Evolutionary conservation across 176 grass and related monocot species (phyloP).

Genomic region (Aegilops speltoides): DNA sequence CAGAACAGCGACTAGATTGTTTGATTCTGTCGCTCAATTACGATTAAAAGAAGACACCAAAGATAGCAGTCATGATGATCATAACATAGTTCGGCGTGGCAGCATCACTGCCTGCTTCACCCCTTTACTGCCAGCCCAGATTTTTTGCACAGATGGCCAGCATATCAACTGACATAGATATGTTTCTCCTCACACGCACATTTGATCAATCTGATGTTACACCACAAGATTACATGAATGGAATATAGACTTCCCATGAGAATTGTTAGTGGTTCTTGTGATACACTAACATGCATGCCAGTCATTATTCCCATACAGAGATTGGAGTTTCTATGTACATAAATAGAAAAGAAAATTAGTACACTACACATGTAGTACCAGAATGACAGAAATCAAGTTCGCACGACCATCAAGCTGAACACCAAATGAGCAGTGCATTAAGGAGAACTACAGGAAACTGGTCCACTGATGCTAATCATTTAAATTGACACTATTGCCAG

Average conservation of each 20-base stretch:
- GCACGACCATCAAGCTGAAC: not conserved
- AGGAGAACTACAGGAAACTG: not conserved
- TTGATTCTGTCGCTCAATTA: not conserved
- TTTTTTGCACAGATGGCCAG: slow-evolving; percentile 21
- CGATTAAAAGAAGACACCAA: slow-evolving; percentile 28
- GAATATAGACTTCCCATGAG: not conserved
- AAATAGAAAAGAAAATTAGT: not conserved
- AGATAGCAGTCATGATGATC: not conserved
- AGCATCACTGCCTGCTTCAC: not conserved
- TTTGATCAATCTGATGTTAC: not conserved
- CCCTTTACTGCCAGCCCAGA: not conserved
- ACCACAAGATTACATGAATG: not conserved
- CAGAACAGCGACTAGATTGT: not conserved
- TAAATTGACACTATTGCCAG: not conserved
- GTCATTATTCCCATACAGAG: not conserved
- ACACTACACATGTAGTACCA: not conserved
- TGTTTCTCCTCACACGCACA: not conserved
- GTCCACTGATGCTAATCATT: not conserved
- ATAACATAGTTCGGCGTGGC: not conserved
- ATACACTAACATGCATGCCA: not conserved
- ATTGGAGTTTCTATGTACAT: not conserved
- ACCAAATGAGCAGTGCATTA: not conserved
- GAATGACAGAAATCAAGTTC: not conserved
- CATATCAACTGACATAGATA: not conserved
- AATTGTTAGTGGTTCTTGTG: not conserved